Conservation (phyloP, 75 land plant species). For the Chamaecyparis obtusa region DNA sequence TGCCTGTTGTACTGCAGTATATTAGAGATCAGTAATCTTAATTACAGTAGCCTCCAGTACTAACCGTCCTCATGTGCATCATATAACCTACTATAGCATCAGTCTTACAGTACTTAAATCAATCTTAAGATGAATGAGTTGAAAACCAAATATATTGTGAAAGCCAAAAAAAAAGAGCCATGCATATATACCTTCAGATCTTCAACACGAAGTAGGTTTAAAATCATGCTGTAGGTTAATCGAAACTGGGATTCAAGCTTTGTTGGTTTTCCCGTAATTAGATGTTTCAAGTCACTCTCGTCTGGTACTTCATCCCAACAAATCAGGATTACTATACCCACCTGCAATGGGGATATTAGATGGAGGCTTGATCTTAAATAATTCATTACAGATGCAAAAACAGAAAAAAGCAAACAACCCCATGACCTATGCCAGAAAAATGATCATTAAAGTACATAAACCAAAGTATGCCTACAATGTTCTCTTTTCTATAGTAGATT, state of each 20-base stretch:
- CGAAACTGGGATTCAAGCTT: slow-evolving; percentile 95
- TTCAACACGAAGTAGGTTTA: slow-evolving; percentile 98
- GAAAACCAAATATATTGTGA: neutral
- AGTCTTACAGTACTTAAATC: neutral
- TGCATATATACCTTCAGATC: slow-evolving; percentile 73
- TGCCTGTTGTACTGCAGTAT: neutral
- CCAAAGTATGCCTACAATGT: neutral
- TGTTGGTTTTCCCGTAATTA: slow-evolving; percentile 89
- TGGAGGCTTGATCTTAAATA: neutral
- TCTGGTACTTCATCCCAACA: slow-evolving; percentile 98
- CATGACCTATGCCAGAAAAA: neutral
- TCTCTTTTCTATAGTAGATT: neutral
- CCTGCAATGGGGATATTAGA: slow-evolving; percentile 23
- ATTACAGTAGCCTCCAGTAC: neutral
- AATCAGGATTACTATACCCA: slow-evolving; percentile 85
- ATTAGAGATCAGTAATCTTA: neutral
- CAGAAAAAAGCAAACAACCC: neutral
- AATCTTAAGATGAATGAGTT: neutral
- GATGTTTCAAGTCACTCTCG: slow-evolving; percentile 76
- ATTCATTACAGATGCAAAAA: neutral
- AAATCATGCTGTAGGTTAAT: slow-evolving; percentile 93
- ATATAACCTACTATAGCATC: neutral
- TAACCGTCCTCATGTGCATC: neutral
- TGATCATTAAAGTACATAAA: neutral
- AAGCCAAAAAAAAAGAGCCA: neutral